Evolutionary conservation across 345 rosid genomes (phyloP).

Genomic region (Populus alba): DNA sequence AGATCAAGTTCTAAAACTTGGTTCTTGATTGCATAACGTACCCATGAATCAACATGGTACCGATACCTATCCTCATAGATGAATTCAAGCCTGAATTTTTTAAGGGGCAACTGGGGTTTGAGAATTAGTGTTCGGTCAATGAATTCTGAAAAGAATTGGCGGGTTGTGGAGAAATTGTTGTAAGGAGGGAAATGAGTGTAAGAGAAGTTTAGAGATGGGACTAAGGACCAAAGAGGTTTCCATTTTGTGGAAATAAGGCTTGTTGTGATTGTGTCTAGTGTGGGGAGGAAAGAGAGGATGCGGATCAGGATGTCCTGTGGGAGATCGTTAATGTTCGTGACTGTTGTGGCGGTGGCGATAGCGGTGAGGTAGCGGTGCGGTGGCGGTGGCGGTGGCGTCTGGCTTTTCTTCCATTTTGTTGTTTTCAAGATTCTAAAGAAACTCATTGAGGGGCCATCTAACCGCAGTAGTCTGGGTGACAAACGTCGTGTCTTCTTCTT

Average conservation of each 20-base stretch:
- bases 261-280: slow-evolving; percentile 1
- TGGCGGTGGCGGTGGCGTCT: neutral
- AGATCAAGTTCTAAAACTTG: neutral
- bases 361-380: too few relatives aligned
- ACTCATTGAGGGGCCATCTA: too few relatives aligned
- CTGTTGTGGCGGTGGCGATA: neutral
- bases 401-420: neutral
- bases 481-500: too few relatives aligned
- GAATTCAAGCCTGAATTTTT: slow-evolving; percentile 2
- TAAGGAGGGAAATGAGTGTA: neutral
- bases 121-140: neutral
- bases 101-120: neutral
- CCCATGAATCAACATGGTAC: slow-evolving; percentile 11
- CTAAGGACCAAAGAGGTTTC: neutral
- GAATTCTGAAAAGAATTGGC: slow-evolving; percentile 10
- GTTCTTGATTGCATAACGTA: slow-evolving; percentile 13
- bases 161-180: neutral
- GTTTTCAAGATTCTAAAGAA: neutral
- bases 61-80: slow-evolving; percentile 9
- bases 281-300: slow-evolving; percentile 8
- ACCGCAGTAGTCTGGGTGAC: neutral
- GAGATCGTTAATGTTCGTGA: neutral
- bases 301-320: neutral
- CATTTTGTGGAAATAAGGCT: slow-evolving; percentile 1
- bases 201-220: neutral